Conservation (phyloP, 2,329 filamentous ascomycete genomes). For the Penicillium sp. region DNA sequence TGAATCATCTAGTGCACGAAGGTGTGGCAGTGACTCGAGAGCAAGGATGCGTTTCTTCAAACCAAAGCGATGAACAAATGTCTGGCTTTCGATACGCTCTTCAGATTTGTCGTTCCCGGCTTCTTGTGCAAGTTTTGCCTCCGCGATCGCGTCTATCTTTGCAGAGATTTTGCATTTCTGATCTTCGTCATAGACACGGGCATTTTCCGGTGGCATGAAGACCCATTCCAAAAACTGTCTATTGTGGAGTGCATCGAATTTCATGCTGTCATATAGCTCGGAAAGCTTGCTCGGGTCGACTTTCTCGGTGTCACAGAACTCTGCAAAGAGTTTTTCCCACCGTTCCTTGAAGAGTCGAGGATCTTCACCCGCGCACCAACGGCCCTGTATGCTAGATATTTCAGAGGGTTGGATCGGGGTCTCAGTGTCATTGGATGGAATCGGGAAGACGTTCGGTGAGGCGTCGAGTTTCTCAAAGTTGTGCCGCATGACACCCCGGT, state of each 20-base stretch:
- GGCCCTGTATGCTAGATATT: slow-evolving; percentile 71
- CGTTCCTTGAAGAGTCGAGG: slow-evolving; percentile 90
- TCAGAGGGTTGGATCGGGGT: slow-evolving; percentile 45
- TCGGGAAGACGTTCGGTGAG: slow-evolving; percentile 58
- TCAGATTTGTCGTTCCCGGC: slow-evolving; percentile 25
- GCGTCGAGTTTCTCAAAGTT: slow-evolving; percentile 81
- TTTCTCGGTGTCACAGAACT: slow-evolving; percentile 96
- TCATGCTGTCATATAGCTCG: slow-evolving; percentile 99
- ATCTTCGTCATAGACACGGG: slow-evolving; percentile 67
- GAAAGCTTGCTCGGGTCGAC: slow-evolving; percentile 98
- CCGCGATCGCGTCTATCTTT: slow-evolving; percentile 20
- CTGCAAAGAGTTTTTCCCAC: slow-evolving; percentile 96
- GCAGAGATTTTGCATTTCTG: slow-evolving; percentile 25
- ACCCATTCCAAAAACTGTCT: slow-evolving; percentile 96
- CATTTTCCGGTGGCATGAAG: slow-evolving; percentile 79
- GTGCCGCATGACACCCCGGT: slow-evolving; percentile 88
- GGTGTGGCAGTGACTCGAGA: slow-evolving; percentile 43
- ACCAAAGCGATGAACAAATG: slow-evolving; percentile 42
- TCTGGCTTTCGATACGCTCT: slow-evolving; percentile 33
- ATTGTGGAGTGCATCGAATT: slow-evolving; percentile 97
- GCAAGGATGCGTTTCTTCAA: slow-evolving; percentile 54
- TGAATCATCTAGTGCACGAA: slow-evolving; percentile 51
- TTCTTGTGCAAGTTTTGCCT: slow-evolving; percentile 25
- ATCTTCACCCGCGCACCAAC: slow-evolving; percentile 97
- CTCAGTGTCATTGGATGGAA: slow-evolving; percentile 29